Percentiles rank a stretch among this genome's conserved stretches.
phyloP scores from a whole-genome alignment of 108 stramenopile species.

The Epipyxis sp. region DNA sequence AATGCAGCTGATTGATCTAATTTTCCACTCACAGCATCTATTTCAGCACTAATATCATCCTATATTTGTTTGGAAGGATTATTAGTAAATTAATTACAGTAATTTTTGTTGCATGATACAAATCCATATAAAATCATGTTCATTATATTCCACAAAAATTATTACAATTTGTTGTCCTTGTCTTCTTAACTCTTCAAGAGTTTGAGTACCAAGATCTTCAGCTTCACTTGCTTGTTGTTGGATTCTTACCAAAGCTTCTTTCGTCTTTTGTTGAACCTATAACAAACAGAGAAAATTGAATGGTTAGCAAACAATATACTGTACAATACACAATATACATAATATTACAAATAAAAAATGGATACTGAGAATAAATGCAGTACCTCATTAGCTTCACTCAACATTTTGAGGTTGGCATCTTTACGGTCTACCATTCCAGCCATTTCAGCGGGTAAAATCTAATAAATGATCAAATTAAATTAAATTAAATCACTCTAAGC shows the following conservation, averaged over 20 bases:
- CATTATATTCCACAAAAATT: not conserved
- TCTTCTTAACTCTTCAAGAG: constrained; percentile 21
- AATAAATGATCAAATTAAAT: too few species aligned
- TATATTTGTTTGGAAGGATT: too few species aligned
- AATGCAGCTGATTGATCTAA: constrained; percentile 11
- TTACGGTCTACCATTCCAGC: constrained; percentile 20
- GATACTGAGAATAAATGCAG: too few species aligned
- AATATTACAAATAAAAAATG: too few species aligned
- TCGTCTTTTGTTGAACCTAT: constrained; percentile 24
- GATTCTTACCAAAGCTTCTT: constrained; percentile 12
- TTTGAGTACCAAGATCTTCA: not conserved
- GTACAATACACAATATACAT: too few species aligned
- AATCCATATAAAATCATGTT: not conserved
- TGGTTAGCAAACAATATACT: too few species aligned
- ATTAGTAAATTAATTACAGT: not conserved
- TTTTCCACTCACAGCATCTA: constrained; percentile 2
- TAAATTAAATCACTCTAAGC: too few species aligned
- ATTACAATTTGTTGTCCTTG: constrained; percentile 27
- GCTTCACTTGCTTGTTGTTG: not conserved
- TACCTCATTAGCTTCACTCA: not conserved
- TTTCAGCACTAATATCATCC: constrained; percentile 17
- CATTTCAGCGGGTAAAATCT: too few species aligned
- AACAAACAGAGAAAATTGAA: too few species aligned
- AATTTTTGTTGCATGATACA: not conserved
- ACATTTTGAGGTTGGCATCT: constrained; percentile 9